Evolutionary conservation across 1,139 yeast genomes (phyloP), one percentile per base, ranked within the genome.

Genomic region (Hemisphaericaspora xylofermentans): DNA sequence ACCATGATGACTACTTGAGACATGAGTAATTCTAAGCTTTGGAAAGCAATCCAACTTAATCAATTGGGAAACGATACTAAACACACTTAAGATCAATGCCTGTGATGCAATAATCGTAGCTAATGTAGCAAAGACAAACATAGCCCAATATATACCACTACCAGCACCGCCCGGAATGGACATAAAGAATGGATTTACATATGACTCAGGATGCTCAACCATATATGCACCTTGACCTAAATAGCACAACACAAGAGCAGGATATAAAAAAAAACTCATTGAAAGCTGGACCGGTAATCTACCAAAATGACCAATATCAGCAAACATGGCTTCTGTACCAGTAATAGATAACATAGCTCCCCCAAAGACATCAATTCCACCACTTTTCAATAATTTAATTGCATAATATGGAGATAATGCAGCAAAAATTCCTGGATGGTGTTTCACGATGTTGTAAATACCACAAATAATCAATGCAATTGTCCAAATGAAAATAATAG

Each of bases 311-410:
- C 83, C 80, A 41, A 79, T 64, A 56, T 80, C 84, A 4, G 83
- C 81, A 60, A 80, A 80, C 79, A 80, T 73, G 4, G 84, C 83
- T 50, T 80, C 85, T 2, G 77, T 66, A 32, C 85, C 85, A 0
- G 85, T 78, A 19, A 80, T 63, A 1, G 81, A 64, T 43, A 80
- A 68, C 74, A 78, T 72, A 2, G 76, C 75, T 4, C 78, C 74
- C 8, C 76, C 68, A 33, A 80, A 60, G 2, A 68, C 66, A 48
- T 74, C 77, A 28, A 76, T 60, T 3, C 71, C 71, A 3, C 71
- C 68, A 8, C 51, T 47, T 36, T 57, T 59, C 46, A 79, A 59
- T 27, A 71, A 66, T 15, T 61, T 49, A 38, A 76, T 64, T 2
- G 83, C 84, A 50, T 72, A 72, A 39, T 60, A 58, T 2, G 85